Conservation (phyloP, 179 eudicot species). For the Actinidia polygama region DNA sequence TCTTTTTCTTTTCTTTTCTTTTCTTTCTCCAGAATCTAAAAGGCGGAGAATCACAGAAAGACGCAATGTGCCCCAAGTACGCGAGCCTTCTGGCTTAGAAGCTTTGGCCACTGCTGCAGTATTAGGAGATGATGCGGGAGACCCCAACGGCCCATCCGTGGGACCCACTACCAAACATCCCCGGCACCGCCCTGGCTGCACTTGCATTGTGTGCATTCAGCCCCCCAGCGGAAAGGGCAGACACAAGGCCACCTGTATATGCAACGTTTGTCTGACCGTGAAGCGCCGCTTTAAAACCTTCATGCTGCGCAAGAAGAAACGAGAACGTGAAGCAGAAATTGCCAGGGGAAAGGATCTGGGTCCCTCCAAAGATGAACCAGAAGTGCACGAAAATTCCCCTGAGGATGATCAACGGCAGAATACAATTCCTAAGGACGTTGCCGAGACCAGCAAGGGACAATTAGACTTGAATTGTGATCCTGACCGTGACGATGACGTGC, state of each 20-base stretch:
- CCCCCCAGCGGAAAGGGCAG: constrained; percentile 96
- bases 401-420: constrained; percentile 28
- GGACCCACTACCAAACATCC: constrained; percentile 92
- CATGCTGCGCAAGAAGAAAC: constrained; percentile 79
- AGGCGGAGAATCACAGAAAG: constrained; percentile 48
- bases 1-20: neutral
- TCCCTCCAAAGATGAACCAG: constrained; percentile 21
- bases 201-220: constrained; percentile 97
- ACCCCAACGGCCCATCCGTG: constrained; percentile 52
- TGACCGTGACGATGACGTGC: constrained; percentile 58
- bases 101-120: constrained; percentile 87
- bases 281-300: constrained; percentile 93
- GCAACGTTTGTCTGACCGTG: constrained; percentile 86
- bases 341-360: constrained; percentile 44
- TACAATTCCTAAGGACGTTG: constrained; percentile 31
- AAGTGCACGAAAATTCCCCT: constrained; percentile 29
- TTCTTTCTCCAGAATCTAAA: constrained; percentile 51
- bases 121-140: constrained; percentile 55
- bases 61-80: constrained; percentile 43
- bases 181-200: constrained; percentile 94
- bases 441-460: constrained; percentile 51
- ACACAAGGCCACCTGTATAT: constrained; percentile 80
- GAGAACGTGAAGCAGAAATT: constrained; percentile 64
- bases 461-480: constrained; percentile 82
- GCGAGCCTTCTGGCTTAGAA: constrained; percentile 73